Base-by-base conservation (phyloP, 2,329 filamentous ascomycete genomes). In the Aspergillus intermedius region DNA sequence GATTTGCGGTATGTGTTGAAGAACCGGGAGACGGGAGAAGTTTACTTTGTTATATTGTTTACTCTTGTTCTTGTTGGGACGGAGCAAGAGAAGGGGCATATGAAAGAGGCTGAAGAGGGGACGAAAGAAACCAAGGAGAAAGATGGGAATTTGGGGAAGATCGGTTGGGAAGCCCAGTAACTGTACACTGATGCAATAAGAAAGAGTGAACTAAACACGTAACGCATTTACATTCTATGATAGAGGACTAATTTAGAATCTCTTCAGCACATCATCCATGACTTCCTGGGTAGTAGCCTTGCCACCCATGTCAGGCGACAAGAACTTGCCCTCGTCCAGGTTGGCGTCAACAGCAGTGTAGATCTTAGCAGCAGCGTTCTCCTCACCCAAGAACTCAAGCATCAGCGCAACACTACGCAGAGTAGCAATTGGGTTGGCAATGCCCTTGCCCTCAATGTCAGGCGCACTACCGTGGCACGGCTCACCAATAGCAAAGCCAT, bases 381-480 rank as follows among this genome's bases (percentile, higher is more conserved):
- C 86, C 76, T 95, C 84, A 55, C 89, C 83, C 56, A 97, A 76
- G 73, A 97, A 98, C 77, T 97, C 91, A 57, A 98, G 78, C 93
- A 98, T 97, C 54, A 96, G 78, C 30, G 87, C 93, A 13, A 90
- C 86, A 70, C 87, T 93, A 65, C 93, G 79, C 56, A 98, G 80
- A 8, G 93, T 97, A 32, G 93, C 93, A 64, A 98, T 94, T 21
- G 93, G 93, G 74, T 98, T 98, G 58, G 93, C 90, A 65, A 98
- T 91, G 56, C 85, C 83, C 77, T 86, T 78, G 58, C 93, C 93
- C 81, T 90, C 84, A 56, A 98, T 98, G 66, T 98, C 93, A 5
- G 93, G 93, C 25, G 93, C 93, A 62, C 86, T 91, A 43, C 93
- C 93, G 72, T 98, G 93, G 77, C 93, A 97, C 47, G 93, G 93